Conservation (phyloP, 2,329 filamentous ascomycete genomes). For the Amauroascus niger region DNA sequence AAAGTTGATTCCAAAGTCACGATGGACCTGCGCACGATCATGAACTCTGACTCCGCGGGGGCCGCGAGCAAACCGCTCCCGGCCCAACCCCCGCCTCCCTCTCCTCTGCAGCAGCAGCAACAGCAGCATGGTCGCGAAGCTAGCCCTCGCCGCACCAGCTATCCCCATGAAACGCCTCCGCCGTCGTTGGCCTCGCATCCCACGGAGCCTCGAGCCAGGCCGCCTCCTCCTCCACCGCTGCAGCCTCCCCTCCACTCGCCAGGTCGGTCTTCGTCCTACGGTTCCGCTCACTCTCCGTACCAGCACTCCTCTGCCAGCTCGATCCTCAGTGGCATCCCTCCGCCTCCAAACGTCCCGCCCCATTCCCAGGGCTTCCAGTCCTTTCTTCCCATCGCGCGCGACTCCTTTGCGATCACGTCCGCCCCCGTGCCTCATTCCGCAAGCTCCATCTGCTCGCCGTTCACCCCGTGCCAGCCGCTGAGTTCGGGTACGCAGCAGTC, state of each 20-base stretch:
- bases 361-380: conserved; percentile 17
- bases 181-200: conserved; percentile 3
- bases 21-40: conserved; percentile 47
- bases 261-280: conserved; percentile 33
- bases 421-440: conserved; percentile 18
- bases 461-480: conserved; percentile 31
- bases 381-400: conserved; percentile 25
- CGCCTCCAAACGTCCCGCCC: conserved; percentile 17
- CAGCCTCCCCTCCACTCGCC: conserved; percentile 40
- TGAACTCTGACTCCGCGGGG: conserved; percentile 38
- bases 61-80: conserved; percentile 16
- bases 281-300: conserved; percentile 33
- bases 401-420: conserved; percentile 25
- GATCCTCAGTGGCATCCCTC: conserved; percentile 23
- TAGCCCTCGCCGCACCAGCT: conserved; percentile 4
- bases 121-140: neutral
- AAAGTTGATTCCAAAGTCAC: conserved; percentile 17
- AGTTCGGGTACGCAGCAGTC: conserved; percentile 30
- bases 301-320: conserved; percentile 29
- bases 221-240: conserved; percentile 37
- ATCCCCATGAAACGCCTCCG: conserved; percentile 2
- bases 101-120: conserved; percentile 5
- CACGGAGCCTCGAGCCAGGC: conserved; percentile 12
- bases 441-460: conserved; percentile 30
- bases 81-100: neutral